phyloP scores from a whole-genome alignment of 495 filamentous ascomycete genomes.

The Trichocladium antarcticum region DNA sequence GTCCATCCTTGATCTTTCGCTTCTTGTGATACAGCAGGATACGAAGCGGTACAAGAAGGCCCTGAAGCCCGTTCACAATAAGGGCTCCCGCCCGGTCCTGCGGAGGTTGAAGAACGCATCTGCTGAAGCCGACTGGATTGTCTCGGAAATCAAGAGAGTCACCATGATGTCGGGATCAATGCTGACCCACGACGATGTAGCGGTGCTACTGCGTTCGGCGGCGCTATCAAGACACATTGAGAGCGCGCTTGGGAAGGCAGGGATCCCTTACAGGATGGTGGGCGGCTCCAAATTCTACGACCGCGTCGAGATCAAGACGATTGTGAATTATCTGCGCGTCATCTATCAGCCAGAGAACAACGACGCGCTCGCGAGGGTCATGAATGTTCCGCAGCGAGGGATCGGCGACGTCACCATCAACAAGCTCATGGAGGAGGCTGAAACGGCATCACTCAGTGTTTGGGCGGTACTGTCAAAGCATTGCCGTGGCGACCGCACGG shows the following conservation, averaged over 20 bases:
- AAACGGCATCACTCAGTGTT: conserved; percentile 54
- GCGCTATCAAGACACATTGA: conserved; percentile 78
- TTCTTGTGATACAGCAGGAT: conserved; percentile 90
- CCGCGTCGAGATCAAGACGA: conserved; percentile 73
- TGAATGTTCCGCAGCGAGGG: conserved; percentile 73
- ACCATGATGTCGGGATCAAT: conserved; percentile 60
- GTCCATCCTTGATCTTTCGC: conserved; percentile 70
- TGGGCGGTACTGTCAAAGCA: conserved; percentile 63
- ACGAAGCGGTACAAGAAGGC: conserved; percentile 62
- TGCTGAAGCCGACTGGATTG: conserved; percentile 79
- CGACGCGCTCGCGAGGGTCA: conserved; percentile 72
- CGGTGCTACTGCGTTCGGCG: conserved; percentile 77
- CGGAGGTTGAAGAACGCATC: conserved; percentile 61
- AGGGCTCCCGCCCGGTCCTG: conserved; percentile 74
- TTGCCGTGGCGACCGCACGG: conserved; percentile 55
- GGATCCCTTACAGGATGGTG: conserved; percentile 89
- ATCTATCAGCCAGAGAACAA: conserved; percentile 80
- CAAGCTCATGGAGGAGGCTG: conserved; percentile 60
- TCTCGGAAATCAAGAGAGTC: conserved; percentile 68
- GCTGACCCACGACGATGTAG: conserved; percentile 65
- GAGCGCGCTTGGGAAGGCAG: conserved; percentile 67
- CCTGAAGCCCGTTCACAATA: conserved; percentile 68
- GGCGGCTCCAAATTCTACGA: conserved; percentile 89
- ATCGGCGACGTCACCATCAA: conserved; percentile 76
- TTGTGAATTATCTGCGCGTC: conserved; percentile 82